phyloP scores from a whole-genome alignment of 176 grass and related monocot genomes.

The Tillandsia leiboldiana region DNA sequence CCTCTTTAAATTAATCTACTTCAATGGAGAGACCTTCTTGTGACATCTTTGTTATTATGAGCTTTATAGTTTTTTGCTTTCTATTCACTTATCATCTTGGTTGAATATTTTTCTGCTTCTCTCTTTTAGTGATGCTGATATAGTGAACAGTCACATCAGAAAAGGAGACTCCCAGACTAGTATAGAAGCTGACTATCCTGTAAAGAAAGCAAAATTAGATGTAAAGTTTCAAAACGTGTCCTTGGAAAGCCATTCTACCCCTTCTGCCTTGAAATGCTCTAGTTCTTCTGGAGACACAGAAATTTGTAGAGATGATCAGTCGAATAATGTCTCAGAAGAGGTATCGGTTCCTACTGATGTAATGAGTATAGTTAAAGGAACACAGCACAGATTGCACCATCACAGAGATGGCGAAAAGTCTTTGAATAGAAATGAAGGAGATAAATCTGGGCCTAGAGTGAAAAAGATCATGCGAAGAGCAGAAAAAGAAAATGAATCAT shows the following conservation, averaged over 20 bases:
- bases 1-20: constrained; percentile 7
- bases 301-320: constrained; percentile 21
- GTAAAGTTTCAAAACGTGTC: constrained; percentile 16
- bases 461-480: constrained; percentile 82
- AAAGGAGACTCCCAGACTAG: constrained; percentile 13
- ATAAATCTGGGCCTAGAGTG: constrained; percentile 55
- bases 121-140: constrained; percentile 28
- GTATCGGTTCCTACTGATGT: constrained; percentile 50
- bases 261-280: constrained; percentile 16
- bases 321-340: constrained; percentile 22
- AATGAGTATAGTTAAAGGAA: constrained; percentile 73
- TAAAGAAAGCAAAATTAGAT: constrained; percentile 43
- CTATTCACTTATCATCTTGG: neutral
- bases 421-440: constrained; percentile 47
- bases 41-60: neutral
- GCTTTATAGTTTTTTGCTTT: neutral
- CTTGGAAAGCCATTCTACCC: constrained; percentile 13
- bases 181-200: constrained; percentile 28
- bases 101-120: neutral
- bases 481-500: constrained; percentile 57
- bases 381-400: constrained; percentile 34
- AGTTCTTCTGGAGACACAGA: constrained; percentile 26
- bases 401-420: constrained; percentile 37
- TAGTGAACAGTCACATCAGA: constrained; percentile 8
- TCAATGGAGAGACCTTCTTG: constrained; percentile 6